Percentiles rank a stretch among this genome's conserved stretches.
These are phyloP conservation scores for Mucor ambiguus DNA, from an alignment of 371 early-diverging fungal species.

Conservation along the genomic window DNA sequence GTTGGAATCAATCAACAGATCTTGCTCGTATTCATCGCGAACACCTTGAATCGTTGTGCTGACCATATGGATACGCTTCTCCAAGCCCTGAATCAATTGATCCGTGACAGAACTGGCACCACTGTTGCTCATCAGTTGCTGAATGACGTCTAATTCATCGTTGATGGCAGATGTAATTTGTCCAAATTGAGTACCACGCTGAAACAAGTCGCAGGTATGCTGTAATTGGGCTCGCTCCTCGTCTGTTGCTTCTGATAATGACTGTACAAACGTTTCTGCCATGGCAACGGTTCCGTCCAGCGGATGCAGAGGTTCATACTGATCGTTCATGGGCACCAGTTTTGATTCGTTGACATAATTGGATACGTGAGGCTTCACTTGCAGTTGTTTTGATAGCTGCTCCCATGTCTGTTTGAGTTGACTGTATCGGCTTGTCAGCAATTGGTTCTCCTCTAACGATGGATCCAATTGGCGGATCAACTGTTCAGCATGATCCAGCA, in stretches of 20 bases:
- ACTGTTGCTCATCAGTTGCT: slow-evolving; percentile 37
- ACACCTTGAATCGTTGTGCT: slow-evolving; percentile 32
- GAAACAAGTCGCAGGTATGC: slow-evolving; percentile 15
- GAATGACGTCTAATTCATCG: slow-evolving; percentile 47
- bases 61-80: slow-evolving; percentile 35
- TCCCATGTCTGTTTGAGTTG: slow-evolving; percentile 23
- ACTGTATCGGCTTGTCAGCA: slow-evolving; percentile 6
- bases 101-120: slow-evolving; percentile 30
- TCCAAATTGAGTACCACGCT: slow-evolving; percentile 31
- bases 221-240: not conserved
- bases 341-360: slow-evolving; percentile 7
- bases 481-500: slow-evolving; percentile 1
- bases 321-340: slow-evolving; percentile 8
- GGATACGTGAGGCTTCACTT: slow-evolving; percentile 3
- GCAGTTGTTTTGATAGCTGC: not conserved
- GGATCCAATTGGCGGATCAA: slow-evolving; percentile 8
- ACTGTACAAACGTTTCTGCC: slow-evolving; percentile 14
- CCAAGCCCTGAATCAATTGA: slow-evolving; percentile 36
- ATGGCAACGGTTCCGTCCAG: slow-evolving; percentile 37
- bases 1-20: slow-evolving; percentile 12
- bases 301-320: slow-evolving; percentile 28
- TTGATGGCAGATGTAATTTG: slow-evolving; percentile 40
- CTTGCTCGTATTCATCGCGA: slow-evolving; percentile 28
- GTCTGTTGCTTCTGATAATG: slow-evolving; percentile 4
- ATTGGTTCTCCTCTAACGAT: slow-evolving; percentile 11